Conservation (phyloP, 1,139 yeast genomes). For the Candida pseudoviswanathii region DNA sequence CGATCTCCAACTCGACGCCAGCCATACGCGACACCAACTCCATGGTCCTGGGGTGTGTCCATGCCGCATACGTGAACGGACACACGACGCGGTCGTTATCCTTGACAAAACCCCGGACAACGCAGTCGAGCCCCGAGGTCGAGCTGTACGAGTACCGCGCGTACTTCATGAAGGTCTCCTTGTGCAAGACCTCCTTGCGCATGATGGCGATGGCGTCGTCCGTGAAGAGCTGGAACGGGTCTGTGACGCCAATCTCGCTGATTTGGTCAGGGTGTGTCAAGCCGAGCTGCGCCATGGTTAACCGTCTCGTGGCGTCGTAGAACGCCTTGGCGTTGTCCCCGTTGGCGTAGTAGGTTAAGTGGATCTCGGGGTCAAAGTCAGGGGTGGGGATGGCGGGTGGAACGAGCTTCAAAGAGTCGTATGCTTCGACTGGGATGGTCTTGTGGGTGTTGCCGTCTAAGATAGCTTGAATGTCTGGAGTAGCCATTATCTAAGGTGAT, state of each 20-base stretch:
- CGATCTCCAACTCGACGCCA: conserved; percentile 53
- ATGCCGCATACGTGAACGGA: conserved; percentile 54
- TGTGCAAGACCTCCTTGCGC: conserved; percentile 51
- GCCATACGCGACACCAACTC: conserved; percentile 54
- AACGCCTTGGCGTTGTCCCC: conserved; percentile 31
- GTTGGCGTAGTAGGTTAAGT: conserved; percentile 37
- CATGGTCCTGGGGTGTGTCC: conserved; percentile 57
- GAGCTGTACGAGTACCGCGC: conserved; percentile 40
- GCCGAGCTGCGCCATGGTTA: conserved; percentile 53
- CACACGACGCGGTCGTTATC: conserved; percentile 26
- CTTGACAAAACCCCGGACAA: conserved; percentile 51
- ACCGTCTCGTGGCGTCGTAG: conserved; percentile 38
- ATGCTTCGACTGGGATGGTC: conserved; percentile 9
- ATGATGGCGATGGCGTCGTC: conserved; percentile 57
- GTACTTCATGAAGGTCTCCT: conserved; percentile 45
- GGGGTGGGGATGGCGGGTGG: neutral
- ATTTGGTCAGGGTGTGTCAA: conserved; percentile 39
- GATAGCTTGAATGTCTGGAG: conserved; percentile 8
- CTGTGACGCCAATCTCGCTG: conserved; percentile 53
- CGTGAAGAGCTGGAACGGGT: conserved; percentile 60
- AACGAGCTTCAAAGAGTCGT: conserved; percentile 6
- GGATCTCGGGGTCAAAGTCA: conserved; percentile 46
- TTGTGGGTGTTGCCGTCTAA: conserved; percentile 13
- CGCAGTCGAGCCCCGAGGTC: conserved; percentile 50
- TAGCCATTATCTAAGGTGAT: conserved; percentile 5